Evolutionary conservation across 352 stramenopile species (phyloP), one percentile per base, ranked within the genome.

Genomic region (Pythium dissotocum): DNA sequence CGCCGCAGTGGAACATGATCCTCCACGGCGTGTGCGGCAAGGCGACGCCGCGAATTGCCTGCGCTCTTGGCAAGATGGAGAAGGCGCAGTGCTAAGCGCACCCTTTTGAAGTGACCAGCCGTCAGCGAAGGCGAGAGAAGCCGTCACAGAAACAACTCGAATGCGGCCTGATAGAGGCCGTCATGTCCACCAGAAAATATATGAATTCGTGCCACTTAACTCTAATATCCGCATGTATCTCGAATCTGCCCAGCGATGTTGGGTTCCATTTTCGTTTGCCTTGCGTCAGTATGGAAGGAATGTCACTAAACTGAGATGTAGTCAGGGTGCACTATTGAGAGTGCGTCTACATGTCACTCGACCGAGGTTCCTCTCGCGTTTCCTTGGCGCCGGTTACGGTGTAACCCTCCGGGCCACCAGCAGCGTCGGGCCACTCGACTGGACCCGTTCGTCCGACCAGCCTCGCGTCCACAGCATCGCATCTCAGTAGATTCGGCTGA

Each of bases 1-100:
- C 58, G 8, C 56, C 69, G 4, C 21, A 77, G 58, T 79, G 73
- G 69, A 79, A 79, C 61, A 67, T 79, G 28, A 63, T 79, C 28
- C 33, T 79, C 13, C 73, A 79, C 57, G 73, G 59, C 14, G 65
- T 74, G 33, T 79, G 73, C 32, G 66, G 66, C 24, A 66, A 63
- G 40, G 56, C 59, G 26, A 75, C 73, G 35, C 73, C 73, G 24
- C 73, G 73, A 21, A 60, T 79, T 26, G 64, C 72, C 6, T 79
- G 73, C 26, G 73, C 69, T 6, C 2, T 68, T 4, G 66, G 52
- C 36, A 57, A 63, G 54, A 18, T 38, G 26, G 63, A 69, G 13
- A 18, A 56, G 28, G 32, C 1, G 33, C 36, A 55, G 60, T 53
- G 48, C 49, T 30, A 10, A 13, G 57, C 10, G 10, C 8, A n/a